Base-by-base conservation (phyloP, 2,329 filamentous ascomycete genomes). In the Albifimbria verrucaria region DNA sequence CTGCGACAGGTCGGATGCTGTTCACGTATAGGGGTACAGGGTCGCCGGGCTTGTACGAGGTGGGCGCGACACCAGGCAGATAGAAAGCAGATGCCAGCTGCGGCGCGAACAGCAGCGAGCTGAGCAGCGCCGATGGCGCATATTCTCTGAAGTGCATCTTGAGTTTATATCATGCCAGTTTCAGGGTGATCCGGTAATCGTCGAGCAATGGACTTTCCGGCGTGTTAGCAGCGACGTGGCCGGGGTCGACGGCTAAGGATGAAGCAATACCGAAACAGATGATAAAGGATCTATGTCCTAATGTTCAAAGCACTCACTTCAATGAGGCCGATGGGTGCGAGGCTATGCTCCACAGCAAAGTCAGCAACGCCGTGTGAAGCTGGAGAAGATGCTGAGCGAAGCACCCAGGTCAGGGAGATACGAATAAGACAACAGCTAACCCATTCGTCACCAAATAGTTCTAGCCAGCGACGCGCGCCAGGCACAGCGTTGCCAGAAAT, bases 31-130 rank as follows among this genome's bases (percentile, higher is more conserved):
- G 82, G 22, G 92, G 90, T 22, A 99, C 94, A 23, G 76, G 76
- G 63, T 94, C 89, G 66, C 86, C 89, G 50, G 78, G 75, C 64
- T 89, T 85, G 77, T 99, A 99, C 52, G 93, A 93, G 43, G 91
- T 95, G 21, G 94, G 94, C 59, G 93, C 92, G 62, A 97, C 92
- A 62, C 94, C 94, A 36, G 93, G 94, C 41, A 99, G 89, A 75
- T 99, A 99, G 77, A 97, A 99, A 52, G 91, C 90, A 2, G 85
- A 79, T 15, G 78, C 73, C 32, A 85, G 68, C 56, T 81, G 77
- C 22, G 83, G 80, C 24, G 77, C 66, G 46, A 75, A 71, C 36
- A 85, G 65, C 46, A 84, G 65, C 23, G 79, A 71, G 45, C 75
- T 70, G 21, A 82, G 65, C 49, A 83, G 73, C 68, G 77, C 76